A percentile compares a stretch with the other conserved stretches of the same genome.
Evolutionary conservation across 2,329 filamentous ascomycete species (phyloP).

Genomic region (Sporothrix humicola): DNA sequence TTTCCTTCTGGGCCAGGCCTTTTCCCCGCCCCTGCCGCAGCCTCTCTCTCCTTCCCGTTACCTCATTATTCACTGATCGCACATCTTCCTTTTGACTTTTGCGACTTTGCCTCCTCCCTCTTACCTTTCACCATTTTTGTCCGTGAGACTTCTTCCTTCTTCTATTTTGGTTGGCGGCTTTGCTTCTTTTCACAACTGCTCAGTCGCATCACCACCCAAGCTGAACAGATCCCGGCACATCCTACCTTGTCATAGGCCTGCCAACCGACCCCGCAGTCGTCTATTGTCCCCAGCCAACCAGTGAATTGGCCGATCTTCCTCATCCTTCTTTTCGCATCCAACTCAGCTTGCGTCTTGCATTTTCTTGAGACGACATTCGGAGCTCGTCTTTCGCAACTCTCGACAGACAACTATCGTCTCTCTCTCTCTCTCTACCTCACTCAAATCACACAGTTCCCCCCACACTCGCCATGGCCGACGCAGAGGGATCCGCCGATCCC

Average conservation of each 20-base stretch:
- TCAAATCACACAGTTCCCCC: not conserved
- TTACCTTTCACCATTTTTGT: not conserved
- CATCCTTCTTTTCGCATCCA: not conserved
- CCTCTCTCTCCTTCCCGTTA: not conserved
- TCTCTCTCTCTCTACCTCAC: not conserved
- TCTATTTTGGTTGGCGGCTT: not conserved
- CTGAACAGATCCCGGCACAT: not conserved
- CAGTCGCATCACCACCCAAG: not conserved
- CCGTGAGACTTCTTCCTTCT: not conserved
- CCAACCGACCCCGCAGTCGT: conserved; percentile 16
- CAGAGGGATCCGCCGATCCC: conserved; percentile 66
- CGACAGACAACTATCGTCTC: not conserved
- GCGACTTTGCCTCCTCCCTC: not conserved
- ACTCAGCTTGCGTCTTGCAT: not conserved
- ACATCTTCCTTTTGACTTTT: not conserved
- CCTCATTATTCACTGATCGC: not conserved
- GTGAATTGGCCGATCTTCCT: not conserved
- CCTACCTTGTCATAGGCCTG: not conserved
- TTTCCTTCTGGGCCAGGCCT: not conserved
- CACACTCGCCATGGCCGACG: conserved; percentile 65
- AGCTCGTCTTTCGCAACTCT: not conserved
- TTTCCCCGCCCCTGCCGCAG: conserved; percentile 18
- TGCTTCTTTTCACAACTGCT: too few species aligned
- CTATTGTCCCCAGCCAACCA: not conserved
- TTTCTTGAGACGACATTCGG: not conserved